Evolutionary conservation across 257 asterid genomes (phyloP), one percentile per base, ranked within the genome.

Genomic region (Nicotiana undulata): DNA sequence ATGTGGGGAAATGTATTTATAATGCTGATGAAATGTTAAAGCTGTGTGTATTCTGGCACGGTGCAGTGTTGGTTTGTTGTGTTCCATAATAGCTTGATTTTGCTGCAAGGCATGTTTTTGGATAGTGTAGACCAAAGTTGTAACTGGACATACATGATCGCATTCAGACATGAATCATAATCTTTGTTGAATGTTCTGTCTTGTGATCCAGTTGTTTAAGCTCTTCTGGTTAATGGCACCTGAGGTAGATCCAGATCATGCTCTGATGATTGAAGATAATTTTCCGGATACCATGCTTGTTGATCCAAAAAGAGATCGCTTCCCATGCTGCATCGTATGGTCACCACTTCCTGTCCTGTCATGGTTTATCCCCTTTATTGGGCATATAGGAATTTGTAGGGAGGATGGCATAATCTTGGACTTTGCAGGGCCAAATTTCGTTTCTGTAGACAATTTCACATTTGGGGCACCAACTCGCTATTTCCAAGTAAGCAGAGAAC

Each of bases 321-420:
- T 92, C 64, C 98, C 99, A 0, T 86, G 84, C 88, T 92, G 97
- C 95, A 91, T 95, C 76, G 99, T 93, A 75, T 95, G 99, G 99
- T 80, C 96, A 34, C 99, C 99, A 6, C 97, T 95, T 60, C 99
- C 98, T 12, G 89, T 95, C 79, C 18, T 95, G 17, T 95, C 99
- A 1, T 95, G 98, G 94, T 90, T 95, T 85, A 65, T 89, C 79
- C 98, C 98, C 20, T 91, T 90, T 81, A 88, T 95, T 75, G 98
- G 97, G 76, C 99, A 95, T 86, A 66, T 95, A 51, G 99, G 99
- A 44, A 89, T 95, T 55, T 92, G 99, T 74, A 88, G 97, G 83
- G 95, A 92, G 82, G 97, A 95, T 56, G 99, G 99, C 2, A 96
- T 95, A 74, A 91, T 95, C 76, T 75, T 95, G 90, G 99, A 95